These are phyloP conservation scores for Globisporangium yorkense DNA, from an alignment of 352 stramenopile genomes.

Conservation along the genomic window DNA sequence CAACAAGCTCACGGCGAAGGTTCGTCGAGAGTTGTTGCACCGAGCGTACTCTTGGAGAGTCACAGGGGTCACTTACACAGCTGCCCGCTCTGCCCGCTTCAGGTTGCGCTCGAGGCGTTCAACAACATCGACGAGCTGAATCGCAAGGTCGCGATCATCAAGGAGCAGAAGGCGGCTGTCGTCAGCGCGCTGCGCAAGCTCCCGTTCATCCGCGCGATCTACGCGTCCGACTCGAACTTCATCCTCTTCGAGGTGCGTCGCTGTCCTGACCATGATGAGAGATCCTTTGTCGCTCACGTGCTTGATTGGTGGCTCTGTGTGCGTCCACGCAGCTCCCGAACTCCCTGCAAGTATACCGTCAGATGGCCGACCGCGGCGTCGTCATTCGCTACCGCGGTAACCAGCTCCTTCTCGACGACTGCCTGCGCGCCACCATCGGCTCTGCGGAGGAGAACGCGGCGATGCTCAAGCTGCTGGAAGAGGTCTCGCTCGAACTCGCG, in stretches of 20 bases:
- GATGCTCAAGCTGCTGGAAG: constrained; percentile 85
- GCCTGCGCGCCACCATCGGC: constrained; percentile 94
- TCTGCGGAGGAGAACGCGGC: constrained; percentile 90
- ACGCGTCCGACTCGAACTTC: constrained; percentile 97
- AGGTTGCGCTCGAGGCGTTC: constrained; percentile 65
- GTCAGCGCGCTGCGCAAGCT: constrained; percentile 76
- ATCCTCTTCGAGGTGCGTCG: constrained; percentile 91
- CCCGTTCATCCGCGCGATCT: constrained; percentile 92
- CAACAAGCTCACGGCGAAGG: constrained; percentile 93
- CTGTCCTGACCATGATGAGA: neutral
- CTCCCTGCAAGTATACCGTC: constrained; percentile 92
- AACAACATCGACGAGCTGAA: constrained; percentile 44
- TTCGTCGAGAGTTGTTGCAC: constrained; percentile 2
- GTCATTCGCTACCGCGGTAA: constrained; percentile 97
- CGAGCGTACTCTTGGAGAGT: no score
- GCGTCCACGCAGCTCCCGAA: constrained; percentile 51
- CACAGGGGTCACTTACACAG: neutral
- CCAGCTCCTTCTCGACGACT: constrained; percentile 94
- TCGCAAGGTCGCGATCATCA: constrained; percentile 65
- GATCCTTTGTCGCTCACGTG: neutral
- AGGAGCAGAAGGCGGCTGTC: constrained; percentile 82
- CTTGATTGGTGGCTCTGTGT: constrained; percentile 1
- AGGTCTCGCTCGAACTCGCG: constrained; percentile 50
- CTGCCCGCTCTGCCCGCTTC: neutral
- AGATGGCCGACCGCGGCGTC: constrained; percentile 90